phyloP scores from a whole-genome alignment of 805 yeast genomes.

The Candida khao-thaluensis region DNA sequence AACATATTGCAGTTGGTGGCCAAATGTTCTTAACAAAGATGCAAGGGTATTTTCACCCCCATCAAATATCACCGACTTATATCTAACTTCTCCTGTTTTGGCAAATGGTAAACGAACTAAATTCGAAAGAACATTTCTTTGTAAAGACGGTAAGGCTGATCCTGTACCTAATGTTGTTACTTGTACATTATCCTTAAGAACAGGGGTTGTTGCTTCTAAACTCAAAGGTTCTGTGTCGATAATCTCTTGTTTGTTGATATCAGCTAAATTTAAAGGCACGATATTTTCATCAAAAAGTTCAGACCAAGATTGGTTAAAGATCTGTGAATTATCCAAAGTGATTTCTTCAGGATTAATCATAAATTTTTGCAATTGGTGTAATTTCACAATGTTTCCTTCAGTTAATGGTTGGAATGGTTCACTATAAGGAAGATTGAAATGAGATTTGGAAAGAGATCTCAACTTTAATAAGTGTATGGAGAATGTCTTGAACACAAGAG shows the following conservation, averaged over 20 bases:
- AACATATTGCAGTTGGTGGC: constrained; percentile 39
- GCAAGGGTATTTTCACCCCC: constrained; percentile 96
- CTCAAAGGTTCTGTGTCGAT: constrained; percentile 22
- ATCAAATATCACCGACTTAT: constrained; percentile 64
- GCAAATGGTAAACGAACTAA: constrained; percentile 65
- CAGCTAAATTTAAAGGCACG: constrained; percentile 18
- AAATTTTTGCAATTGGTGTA: constrained; percentile 34
- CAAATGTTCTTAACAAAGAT: constrained; percentile 60
- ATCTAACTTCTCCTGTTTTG: constrained; percentile 21
- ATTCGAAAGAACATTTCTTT: constrained; percentile 82
- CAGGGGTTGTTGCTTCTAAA: constrained; percentile 14
- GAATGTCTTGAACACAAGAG: constrained; percentile 56
- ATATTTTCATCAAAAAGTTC: constrained; percentile 32
- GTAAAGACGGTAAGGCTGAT: constrained; percentile 80
- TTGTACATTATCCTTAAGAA: constrained; percentile 56
- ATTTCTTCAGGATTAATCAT: constrained; percentile 25
- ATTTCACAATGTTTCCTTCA: constrained; percentile 14
- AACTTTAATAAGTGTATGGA: constrained; percentile 55
- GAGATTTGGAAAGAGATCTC: constrained; percentile 47
- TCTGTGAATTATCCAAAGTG: constrained; percentile 18
- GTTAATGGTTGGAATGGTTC: constrained; percentile 20
- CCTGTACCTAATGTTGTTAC: constrained; percentile 88
- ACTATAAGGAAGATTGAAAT: constrained; percentile 42
- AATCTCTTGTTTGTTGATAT: constrained; percentile 16
- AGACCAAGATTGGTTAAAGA: constrained; percentile 26